phyloP scores from a whole-genome alignment of 163 green algal species.

The Chloromonas sp. region DNA sequence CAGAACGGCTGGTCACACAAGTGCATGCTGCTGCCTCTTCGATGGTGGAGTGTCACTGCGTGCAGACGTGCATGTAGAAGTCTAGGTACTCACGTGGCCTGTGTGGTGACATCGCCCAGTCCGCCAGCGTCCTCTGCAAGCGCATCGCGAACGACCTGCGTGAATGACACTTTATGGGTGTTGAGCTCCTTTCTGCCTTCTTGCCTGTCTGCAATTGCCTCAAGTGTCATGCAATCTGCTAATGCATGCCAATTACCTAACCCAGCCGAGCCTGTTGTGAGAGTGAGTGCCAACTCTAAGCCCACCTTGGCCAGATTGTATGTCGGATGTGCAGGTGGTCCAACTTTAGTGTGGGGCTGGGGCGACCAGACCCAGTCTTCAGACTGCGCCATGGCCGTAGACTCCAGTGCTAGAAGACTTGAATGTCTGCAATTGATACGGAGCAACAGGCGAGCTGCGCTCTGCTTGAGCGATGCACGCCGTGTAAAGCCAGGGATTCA shows the following conservation, averaged over 20 bases:
- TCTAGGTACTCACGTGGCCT: conserved; percentile 67
- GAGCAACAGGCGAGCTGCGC: no score
- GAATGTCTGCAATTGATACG: no score
- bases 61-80: neutral
- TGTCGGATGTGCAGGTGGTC: conserved; percentile 60
- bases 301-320: conserved; percentile 30
- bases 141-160: conserved; percentile 65
- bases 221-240: neutral
- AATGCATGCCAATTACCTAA: neutral
- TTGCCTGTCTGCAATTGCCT: no score
- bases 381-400: no score
- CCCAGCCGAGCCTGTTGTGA: neutral
- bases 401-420: no score
- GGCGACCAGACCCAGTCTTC: no score
- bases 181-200: neutral
- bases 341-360: conserved; percentile 15
- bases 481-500: no score
- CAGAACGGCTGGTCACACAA: neutral
- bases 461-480: no score
- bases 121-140: conserved; percentile 82
- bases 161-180: neutral
- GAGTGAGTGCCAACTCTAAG: no score
- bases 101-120: conserved; percentile 85
- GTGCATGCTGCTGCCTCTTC: neutral
- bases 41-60: neutral